phyloP scores from a whole-genome alignment of 2,329 filamentous ascomycete species.

The Xylariaceae sp. region DNA sequence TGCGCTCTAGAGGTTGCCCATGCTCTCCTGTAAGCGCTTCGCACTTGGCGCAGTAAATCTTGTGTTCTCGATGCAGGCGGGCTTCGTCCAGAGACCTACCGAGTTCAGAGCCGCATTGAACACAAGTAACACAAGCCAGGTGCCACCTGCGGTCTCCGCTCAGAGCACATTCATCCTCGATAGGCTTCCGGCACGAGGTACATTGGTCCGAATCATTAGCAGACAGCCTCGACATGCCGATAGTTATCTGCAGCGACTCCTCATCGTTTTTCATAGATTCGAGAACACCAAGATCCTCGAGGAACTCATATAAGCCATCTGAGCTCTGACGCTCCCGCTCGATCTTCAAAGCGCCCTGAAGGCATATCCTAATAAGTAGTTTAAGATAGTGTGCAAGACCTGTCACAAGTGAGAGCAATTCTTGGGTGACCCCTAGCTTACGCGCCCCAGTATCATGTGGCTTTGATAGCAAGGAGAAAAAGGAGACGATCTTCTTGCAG shows the following conservation, averaged over 20 bases:
- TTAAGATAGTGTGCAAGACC: slow-evolving; percentile 96
- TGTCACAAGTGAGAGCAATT: slow-evolving; percentile 94
- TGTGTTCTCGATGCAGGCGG: slow-evolving; percentile 64
- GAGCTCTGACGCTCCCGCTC: slow-evolving; percentile 76
- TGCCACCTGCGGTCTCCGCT: slow-evolving; percentile 78
- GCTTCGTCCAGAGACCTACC: slow-evolving; percentile 65
- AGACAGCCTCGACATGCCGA: slow-evolving; percentile 62
- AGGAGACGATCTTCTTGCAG: slow-evolving; percentile 99
- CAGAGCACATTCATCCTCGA: slow-evolving; percentile 89
- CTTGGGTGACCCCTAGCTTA: slow-evolving; percentile 93
- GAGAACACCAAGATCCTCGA: slow-evolving; percentile 80
- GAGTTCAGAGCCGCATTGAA: slow-evolving; percentile 60
- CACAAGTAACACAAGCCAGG: slow-evolving; percentile 73
- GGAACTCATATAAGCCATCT: slow-evolving; percentile 74
- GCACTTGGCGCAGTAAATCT: slow-evolving; percentile 69
- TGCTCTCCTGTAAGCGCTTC: slow-evolving; percentile 51
- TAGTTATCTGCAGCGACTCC: slow-evolving; percentile 60
- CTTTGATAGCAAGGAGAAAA: slow-evolving; percentile 92
- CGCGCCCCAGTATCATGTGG: slow-evolving; percentile 87
- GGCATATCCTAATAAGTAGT: slow-evolving; percentile 91
- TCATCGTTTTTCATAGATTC: slow-evolving; percentile 72
- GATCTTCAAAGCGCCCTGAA: slow-evolving; percentile 87
- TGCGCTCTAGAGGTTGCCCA: slow-evolving; percentile 57
- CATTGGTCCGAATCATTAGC: slow-evolving; percentile 83
- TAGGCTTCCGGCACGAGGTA: slow-evolving; percentile 72